Conservation (phyloP, 805 yeast genomes). For the Clavispora vitiphila region DNA sequence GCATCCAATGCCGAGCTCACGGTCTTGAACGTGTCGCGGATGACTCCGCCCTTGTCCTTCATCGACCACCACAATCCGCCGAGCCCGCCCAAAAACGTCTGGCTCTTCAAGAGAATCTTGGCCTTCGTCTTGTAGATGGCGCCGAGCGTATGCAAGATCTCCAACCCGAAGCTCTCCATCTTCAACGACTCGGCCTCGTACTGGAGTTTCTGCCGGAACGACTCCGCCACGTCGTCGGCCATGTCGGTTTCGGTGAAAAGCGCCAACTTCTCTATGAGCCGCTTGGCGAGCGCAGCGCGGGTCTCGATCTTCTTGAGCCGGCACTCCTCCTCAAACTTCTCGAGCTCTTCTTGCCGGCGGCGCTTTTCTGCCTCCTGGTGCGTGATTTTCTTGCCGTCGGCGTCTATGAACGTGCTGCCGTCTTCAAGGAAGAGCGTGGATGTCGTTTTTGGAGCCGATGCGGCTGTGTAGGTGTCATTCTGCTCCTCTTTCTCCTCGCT, state of each 20-base stretch:
- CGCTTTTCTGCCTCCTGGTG: conserved; percentile 40
- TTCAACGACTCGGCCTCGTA: conserved; percentile 81
- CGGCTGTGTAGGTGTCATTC: neutral
- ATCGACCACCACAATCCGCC: conserved; percentile 67
- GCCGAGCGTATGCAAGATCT: conserved; percentile 73
- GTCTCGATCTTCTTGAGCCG: conserved; percentile 59
- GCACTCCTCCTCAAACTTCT: conserved; percentile 74
- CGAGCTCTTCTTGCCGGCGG: conserved; percentile 47
- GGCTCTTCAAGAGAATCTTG: conserved; percentile 60
- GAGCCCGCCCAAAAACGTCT: conserved; percentile 50
- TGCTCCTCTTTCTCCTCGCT: conserved; percentile 34
- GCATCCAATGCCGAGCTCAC: conserved; percentile 75
- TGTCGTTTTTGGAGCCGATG: too few species aligned
- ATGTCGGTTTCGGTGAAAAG: conserved; percentile 41
- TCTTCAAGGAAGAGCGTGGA: conserved; percentile 15
- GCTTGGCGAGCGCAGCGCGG: conserved; percentile 56
- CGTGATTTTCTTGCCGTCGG: conserved; percentile 12
- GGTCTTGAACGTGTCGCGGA: conserved; percentile 67
- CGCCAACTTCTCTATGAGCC: conserved; percentile 44
- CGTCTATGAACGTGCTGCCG: neutral
- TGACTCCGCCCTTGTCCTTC: conserved; percentile 69
- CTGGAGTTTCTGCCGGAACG: conserved; percentile 58
- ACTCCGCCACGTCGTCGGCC: conserved; percentile 37
- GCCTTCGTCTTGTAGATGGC: conserved; percentile 63
- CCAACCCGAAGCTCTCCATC: conserved; percentile 81